A percentile compares a stretch with the other conserved stretches of the same genome.
Evolutionary conservation across 257 asterid species (phyloP).

Genomic region (Solanum tarapatanum): DNA sequence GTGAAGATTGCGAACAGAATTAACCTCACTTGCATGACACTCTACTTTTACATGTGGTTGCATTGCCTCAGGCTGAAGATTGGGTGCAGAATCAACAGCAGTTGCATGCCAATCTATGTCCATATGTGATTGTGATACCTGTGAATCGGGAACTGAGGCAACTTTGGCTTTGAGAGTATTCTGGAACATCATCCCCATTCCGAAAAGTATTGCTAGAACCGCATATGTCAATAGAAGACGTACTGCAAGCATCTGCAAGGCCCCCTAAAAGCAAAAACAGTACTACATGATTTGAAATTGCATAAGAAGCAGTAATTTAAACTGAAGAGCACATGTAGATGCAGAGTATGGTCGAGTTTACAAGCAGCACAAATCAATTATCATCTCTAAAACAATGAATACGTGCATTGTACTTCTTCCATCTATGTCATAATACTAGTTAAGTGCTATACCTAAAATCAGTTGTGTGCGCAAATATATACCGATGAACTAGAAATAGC

Average conservation of each 20-base stretch:
- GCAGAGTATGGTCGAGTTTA: background rate
- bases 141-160: background rate
- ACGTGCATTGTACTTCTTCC: background rate
- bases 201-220: background rate
- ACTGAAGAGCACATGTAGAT: background rate
- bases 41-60: background rate
- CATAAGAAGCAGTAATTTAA: background rate
- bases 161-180: background rate
- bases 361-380: background rate
- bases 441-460: background rate
- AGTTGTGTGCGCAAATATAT: background rate
- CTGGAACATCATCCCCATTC: background rate
- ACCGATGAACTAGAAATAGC: background rate
- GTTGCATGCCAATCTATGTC: background rate
- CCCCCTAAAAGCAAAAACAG: background rate
- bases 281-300: background rate
- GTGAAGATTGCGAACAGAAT: background rate
- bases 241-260: background rate
- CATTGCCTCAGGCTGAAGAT: background rate
- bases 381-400: background rate
- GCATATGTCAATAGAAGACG: background rate
- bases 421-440: background rate
- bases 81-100: background rate
- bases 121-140: background rate
- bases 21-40: background rate